These are phyloP conservation scores for Fusarium subtropicale DNA, from an alignment of 2,329 filamentous ascomycete species.

Conservation along the genomic window DNA sequence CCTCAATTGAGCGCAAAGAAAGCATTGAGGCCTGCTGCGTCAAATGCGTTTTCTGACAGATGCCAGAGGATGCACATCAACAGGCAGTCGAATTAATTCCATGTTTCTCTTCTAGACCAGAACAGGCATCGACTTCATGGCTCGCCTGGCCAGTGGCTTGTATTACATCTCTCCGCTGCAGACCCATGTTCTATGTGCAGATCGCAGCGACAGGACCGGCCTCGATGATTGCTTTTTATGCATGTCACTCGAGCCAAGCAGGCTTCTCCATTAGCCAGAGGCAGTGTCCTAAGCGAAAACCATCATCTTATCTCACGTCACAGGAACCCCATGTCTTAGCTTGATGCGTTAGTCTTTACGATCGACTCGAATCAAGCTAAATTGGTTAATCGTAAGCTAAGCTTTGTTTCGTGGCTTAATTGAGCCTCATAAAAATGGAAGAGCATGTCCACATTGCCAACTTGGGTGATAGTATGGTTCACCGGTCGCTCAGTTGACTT, in stretches of 20 bases:
- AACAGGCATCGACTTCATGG: neutral
- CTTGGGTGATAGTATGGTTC: neutral
- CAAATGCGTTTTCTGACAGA: neutral
- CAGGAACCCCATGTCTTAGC: neutral
- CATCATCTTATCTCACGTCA: neutral
- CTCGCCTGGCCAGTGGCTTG: neutral
- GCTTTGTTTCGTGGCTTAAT: neutral
- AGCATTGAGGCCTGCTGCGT: constrained; percentile 3
- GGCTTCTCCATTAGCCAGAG: neutral
- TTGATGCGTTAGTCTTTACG: neutral
- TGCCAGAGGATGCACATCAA: neutral
- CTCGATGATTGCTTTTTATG: neutral
- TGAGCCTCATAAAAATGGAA: neutral
- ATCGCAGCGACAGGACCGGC: neutral
- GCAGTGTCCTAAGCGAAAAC: neutral
- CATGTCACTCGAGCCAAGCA: neutral
- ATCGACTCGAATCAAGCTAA: neutral
- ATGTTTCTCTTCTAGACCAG: neutral
- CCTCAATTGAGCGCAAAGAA: constrained; percentile 2
- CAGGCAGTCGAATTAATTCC: neutral
- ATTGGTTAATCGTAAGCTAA: neutral
- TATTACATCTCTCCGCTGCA: neutral
- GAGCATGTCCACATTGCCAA: neutral
- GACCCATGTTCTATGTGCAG: neutral
- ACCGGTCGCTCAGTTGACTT: neutral